Evolutionary conservation across 2,329 filamentous ascomycete species (phyloP), one percentile per base, ranked within the genome.

Genomic region (Monosporascus ibericus): DNA sequence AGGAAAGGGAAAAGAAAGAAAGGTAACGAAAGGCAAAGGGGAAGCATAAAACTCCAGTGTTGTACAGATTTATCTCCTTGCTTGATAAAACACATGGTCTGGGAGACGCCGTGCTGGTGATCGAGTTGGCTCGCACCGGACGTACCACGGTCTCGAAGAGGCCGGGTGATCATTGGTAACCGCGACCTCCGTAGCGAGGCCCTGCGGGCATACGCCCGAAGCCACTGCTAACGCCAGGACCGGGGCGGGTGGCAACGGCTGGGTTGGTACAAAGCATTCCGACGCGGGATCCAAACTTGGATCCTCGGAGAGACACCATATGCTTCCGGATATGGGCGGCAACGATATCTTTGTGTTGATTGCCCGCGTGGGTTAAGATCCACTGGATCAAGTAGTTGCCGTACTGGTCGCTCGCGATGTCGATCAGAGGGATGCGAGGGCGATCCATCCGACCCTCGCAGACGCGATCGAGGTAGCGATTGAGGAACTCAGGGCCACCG

Each of bases 231-330:
- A 85, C 81, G 30, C 89, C 88, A 59, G 92, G 90, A 42, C 92
- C 92, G 55, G 92, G 92, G 51, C 92, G 90, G 62, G 91, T 96
- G 49, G 88, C 82, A 61, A 91, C 84, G 47, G 90, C 90, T 38
- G 92, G 92, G 71, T 97, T 97, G 73, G 90, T 95, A 76, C 95
- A 99, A 51, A 99, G 87, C 92, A 99, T 97, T 34, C 94, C 94
- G 57, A 99, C 94, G 53, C 94, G 90, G 54, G 94, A 99, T 55
- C 94, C 94, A 69, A 97, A 99, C 72, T 99, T 99, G 66, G 94
- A 97, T 52, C 94, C 94, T 55, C 94, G 89, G 48, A 99, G 87
- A 52, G 94, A 99, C 8, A 99, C 94, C 94, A 99, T 99, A 72
- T 99, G 94, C 81, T 97, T 97, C 63, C 90, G 88, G 63, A 99